Evolutionary conservation across 1,139 yeast genomes (phyloP).

Genomic region (Magnusiomyces ingens): DNA sequence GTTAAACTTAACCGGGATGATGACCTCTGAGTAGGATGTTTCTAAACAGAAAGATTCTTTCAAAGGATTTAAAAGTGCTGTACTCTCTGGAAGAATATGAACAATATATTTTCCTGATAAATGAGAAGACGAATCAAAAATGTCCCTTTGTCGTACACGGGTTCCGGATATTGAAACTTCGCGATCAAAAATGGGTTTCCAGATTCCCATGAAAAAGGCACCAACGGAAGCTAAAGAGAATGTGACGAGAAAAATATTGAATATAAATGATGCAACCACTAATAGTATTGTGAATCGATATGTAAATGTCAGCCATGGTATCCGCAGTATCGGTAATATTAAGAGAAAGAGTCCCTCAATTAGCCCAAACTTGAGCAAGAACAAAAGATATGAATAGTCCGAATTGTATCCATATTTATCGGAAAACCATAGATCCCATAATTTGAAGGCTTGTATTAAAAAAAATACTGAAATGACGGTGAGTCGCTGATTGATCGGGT

Average conservation of each 20-base stretch:
- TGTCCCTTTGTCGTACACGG: slow-evolving; percentile 35
- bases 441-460: slow-evolving; percentile 72
- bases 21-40: slow-evolving; percentile 30
- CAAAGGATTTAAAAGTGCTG: slow-evolving; percentile 77
- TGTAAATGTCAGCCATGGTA: slow-evolving; percentile 62
- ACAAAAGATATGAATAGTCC: slow-evolving; percentile 39
- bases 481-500: slow-evolving; percentile 75
- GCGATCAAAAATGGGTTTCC: slow-evolving; percentile 46
- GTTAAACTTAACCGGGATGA: slow-evolving; percentile 73
- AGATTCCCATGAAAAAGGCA: slow-evolving; percentile 41
- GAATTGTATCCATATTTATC: slow-evolving; percentile 37
- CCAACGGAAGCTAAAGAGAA: slow-evolving; percentile 40
- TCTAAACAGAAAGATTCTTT: slow-evolving; percentile 59
- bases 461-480: slow-evolving; percentile 59
- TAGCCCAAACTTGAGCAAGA: slow-evolving; percentile 61
- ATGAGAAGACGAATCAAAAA: slow-evolving; percentile 61
- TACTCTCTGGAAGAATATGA: slow-evolving; percentile 85
- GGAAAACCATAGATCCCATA: slow-evolving; percentile 57
- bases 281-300: slow-evolving; percentile 34
- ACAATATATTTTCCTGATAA: slow-evolving; percentile 82
- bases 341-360: slow-evolving; percentile 68
- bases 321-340: slow-evolving; percentile 62
- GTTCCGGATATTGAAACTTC: slow-evolving; percentile 67
- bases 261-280: slow-evolving; percentile 30
- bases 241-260: slow-evolving; percentile 37